Evolutionary conservation across 805 yeast genomes (phyloP).

Genomic region (Tetrapisispora nanseiensis): DNA sequence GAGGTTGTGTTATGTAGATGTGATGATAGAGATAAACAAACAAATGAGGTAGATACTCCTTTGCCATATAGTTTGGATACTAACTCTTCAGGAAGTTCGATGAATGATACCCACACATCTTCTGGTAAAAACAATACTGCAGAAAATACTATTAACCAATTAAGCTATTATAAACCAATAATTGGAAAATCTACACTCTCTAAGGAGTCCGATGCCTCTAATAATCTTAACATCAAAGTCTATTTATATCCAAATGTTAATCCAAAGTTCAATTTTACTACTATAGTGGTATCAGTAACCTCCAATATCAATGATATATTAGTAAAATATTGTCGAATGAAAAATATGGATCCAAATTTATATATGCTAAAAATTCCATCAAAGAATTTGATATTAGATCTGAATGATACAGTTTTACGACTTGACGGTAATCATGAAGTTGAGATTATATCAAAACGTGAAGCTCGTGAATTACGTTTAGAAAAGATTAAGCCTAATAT

Average conservation of each 20-base stretch:
- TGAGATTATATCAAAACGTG: conserved; percentile 36
- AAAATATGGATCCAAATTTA: conserved; percentile 29
- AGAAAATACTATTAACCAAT: conserved; percentile 21
- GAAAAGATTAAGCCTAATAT: conserved; percentile 25
- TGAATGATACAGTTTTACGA: conserved; percentile 33
- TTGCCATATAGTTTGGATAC: conserved; percentile 31
- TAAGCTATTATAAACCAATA: conserved; percentile 32
- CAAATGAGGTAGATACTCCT: conserved; percentile 47
- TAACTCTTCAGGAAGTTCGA: conserved; percentile 6
- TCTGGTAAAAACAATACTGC: conserved; percentile 4
- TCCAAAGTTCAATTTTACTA: conserved; percentile 22
- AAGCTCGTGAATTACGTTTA: conserved; percentile 31
- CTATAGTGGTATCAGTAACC: conserved; percentile 27
- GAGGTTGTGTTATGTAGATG: conserved; percentile 73
- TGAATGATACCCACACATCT: conserved; percentile 2
- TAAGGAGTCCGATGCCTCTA: conserved; percentile 20
- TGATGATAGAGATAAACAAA: conserved; percentile 34
- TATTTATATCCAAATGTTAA: conserved; percentile 28
- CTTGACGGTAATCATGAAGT: conserved; percentile 34
- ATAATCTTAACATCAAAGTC: conserved; percentile 24
- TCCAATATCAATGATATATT: conserved; percentile 31
- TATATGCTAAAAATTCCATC: conserved; percentile 30
- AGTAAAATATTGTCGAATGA: conserved; percentile 28
- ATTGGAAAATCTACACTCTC: conserved; percentile 16
- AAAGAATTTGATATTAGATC: conserved; percentile 26